phyloP scores from a whole-genome alignment of 306 rosid species.

The Betula pendula region DNA sequence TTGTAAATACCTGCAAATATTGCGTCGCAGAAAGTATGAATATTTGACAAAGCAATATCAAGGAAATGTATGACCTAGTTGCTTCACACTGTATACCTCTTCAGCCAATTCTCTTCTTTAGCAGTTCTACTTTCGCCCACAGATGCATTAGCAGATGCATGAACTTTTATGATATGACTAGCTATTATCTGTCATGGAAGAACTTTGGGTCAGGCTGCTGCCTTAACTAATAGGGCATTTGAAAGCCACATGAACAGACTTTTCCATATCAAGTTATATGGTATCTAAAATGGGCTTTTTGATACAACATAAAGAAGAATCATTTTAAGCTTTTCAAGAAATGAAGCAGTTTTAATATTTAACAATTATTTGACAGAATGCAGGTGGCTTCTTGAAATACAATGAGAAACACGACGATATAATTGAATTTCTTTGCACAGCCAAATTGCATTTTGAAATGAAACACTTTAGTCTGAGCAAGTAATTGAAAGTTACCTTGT shows the following conservation, averaged over 20 bases:
- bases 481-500: conserved; percentile 62
- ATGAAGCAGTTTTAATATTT: not conserved
- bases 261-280: conserved; percentile 11
- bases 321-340: not conserved
- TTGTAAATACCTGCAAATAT: conserved; percentile 72
- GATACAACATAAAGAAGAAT: conserved; percentile 1
- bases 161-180: conserved; percentile 85
- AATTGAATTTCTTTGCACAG: conserved; percentile 7
- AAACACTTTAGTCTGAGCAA: conserved; percentile 3
- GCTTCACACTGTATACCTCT: conserved; percentile 55
- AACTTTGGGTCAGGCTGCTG: conserved; percentile 15
- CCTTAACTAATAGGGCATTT: conserved; percentile 15
- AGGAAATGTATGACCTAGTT: conserved; percentile 8
- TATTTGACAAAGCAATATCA: conserved; percentile 19
- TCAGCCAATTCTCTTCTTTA: conserved; percentile 92
- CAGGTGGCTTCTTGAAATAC: conserved; percentile 3
- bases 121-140: conserved; percentile 54
- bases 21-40: conserved; percentile 19
- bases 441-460: conserved; percentile 11
- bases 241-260: conserved; percentile 17
- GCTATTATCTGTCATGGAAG: conserved; percentile 72
- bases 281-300: conserved; percentile 8
- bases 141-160: conserved; percentile 68
- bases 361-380: not conserved
- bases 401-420: not conserved